Conservation (phyloP, 108 stramenopile species). For the Skeletonema menzelii region DNA sequence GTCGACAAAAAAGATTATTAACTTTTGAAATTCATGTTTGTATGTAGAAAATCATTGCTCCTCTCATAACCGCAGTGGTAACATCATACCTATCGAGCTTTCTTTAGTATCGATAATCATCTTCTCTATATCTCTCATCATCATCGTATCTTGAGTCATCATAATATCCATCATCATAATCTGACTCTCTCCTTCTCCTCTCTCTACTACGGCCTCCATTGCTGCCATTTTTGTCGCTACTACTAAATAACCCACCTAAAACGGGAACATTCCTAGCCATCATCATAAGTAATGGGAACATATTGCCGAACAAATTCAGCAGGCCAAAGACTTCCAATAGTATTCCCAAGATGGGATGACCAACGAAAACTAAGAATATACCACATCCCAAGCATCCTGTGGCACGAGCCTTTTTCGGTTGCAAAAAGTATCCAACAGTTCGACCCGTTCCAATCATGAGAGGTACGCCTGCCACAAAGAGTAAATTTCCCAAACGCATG, state of each 20-base stretch:
- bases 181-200: slow-evolving; percentile 16
- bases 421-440: slow-evolving; percentile 84
- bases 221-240: slow-evolving; percentile 20
- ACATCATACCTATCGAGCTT: background rate
- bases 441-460: slow-evolving; percentile 90
- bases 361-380: slow-evolving; percentile 84
- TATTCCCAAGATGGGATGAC: slow-evolving; percentile 90
- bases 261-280: slow-evolving; percentile 75
- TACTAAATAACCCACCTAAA: slow-evolving; percentile 67
- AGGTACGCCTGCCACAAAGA: slow-evolving; percentile 82
- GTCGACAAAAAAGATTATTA: background rate
- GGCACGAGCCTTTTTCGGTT: slow-evolving; percentile 84
- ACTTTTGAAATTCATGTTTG: no score
- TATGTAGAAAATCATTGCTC: no score
- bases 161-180: slow-evolving; percentile 31
- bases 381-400: slow-evolving; percentile 80
- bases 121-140: slow-evolving; percentile 14
- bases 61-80: no score
- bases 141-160: slow-evolving; percentile 11
- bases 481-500: slow-evolving; percentile 91
- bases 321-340: slow-evolving; percentile 89
- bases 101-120: background rate
- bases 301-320: slow-evolving; percentile 93
- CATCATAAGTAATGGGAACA: slow-evolving; percentile 82
- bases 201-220: slow-evolving; percentile 10